A percentile compares a stretch with the other conserved stretches of the same genome.
These are phyloP conservation scores for Parathielavia hyrcaniae DNA, from an alignment of 495 filamentous ascomycete genomes.

Conservation along the genomic window DNA sequence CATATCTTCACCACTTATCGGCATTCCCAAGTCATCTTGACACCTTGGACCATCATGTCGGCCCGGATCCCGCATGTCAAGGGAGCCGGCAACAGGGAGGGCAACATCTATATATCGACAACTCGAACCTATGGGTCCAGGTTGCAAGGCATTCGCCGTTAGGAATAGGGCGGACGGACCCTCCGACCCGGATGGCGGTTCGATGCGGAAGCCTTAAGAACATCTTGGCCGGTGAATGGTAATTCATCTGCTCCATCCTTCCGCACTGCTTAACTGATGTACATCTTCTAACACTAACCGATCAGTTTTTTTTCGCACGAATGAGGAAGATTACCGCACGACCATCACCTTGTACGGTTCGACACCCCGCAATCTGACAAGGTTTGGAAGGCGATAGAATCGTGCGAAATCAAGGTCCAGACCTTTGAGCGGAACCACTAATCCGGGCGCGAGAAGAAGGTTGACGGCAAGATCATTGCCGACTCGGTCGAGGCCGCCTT, in stretches of 20 bases:
- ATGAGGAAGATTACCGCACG: slow-evolving; percentile 1
- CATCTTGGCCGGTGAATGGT: slow-evolving; percentile 1
- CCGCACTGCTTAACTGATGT: too few species aligned
- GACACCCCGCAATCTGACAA: slow-evolving; percentile 14
- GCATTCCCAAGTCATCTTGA: too few species aligned
- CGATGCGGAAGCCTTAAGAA: slow-evolving; percentile 7
- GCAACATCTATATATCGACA: slow-evolving; percentile 17
- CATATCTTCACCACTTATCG: too few species aligned
- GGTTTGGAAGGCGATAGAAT: slow-evolving; percentile 9
- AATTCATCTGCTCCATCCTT: not conserved
- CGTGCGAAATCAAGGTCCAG: slow-evolving; percentile 7
- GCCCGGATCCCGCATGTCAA: too few species aligned
- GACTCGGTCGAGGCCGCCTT: slow-evolving; percentile 4
- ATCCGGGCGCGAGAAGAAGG: slow-evolving; percentile 10
- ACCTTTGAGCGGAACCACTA: slow-evolving; percentile 10
- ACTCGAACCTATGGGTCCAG: slow-evolving; percentile 19
- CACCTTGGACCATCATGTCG: too few species aligned
- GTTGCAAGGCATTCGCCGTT: slow-evolving; percentile 10
- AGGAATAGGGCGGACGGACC: not conserved
- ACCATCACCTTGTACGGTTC: slow-evolving; percentile 13
- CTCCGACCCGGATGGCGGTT: slow-evolving; percentile 15
- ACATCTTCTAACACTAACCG: too few species aligned
- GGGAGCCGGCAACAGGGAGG: not conserved
- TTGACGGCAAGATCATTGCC: slow-evolving; percentile 14
- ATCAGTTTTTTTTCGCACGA: too few species aligned